phyloP scores from a whole-genome alignment of 768 basidiomycete genomes.

The Zangia roseola region DNA sequence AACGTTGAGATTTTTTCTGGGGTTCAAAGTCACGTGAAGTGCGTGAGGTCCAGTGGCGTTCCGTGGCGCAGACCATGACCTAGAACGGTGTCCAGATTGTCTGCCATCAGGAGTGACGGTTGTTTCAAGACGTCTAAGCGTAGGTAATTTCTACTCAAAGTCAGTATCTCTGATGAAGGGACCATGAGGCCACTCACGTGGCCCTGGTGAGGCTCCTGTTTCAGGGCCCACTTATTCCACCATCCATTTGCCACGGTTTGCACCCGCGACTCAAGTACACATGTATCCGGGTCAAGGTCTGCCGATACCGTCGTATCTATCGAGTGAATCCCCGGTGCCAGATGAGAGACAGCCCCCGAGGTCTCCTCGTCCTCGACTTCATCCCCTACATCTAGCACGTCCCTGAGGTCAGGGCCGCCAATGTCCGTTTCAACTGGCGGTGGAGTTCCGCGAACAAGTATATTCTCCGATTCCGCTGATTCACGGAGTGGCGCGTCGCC shows the following conservation, averaged over 20 bases:
- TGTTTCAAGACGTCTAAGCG: slow-evolving; percentile 45
- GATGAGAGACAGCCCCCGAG: slow-evolving; percentile 33
- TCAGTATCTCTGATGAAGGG: slow-evolving; percentile 9
- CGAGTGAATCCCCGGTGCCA: slow-evolving; percentile 31
- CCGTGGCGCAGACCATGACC: slow-evolving; percentile 26
- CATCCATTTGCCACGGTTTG: slow-evolving; percentile 47
- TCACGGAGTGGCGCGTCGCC: slow-evolving; percentile 1
- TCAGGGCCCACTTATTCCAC: slow-evolving; percentile 51
- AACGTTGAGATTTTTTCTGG: slow-evolving; percentile 18
- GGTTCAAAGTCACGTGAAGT: slow-evolving; percentile 14
- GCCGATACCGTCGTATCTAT: slow-evolving; percentile 26
- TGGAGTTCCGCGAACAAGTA: slow-evolving; percentile 34
- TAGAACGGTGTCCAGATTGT: slow-evolving; percentile 31
- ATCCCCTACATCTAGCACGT: slow-evolving; percentile 43
- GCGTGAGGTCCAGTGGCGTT: slow-evolving; percentile 20
- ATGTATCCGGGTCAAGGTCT: slow-evolving; percentile 21
- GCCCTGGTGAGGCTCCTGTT: slow-evolving; percentile 14
- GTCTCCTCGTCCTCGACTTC: slow-evolving; percentile 41
- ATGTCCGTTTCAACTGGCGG: slow-evolving; percentile 16
- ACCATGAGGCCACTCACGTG: slow-evolving; percentile 19
- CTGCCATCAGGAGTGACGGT: slow-evolving; percentile 46
- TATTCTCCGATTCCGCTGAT: slow-evolving; percentile 1
- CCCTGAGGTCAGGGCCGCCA: slow-evolving; percentile 44
- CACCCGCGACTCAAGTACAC: slow-evolving; percentile 31
- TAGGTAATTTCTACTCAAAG: slow-evolving; percentile 29